These are phyloP conservation scores for Puccinia horiana DNA, from an alignment of 1,284 basidiomycete genomes.

Conservation along the genomic window DNA sequence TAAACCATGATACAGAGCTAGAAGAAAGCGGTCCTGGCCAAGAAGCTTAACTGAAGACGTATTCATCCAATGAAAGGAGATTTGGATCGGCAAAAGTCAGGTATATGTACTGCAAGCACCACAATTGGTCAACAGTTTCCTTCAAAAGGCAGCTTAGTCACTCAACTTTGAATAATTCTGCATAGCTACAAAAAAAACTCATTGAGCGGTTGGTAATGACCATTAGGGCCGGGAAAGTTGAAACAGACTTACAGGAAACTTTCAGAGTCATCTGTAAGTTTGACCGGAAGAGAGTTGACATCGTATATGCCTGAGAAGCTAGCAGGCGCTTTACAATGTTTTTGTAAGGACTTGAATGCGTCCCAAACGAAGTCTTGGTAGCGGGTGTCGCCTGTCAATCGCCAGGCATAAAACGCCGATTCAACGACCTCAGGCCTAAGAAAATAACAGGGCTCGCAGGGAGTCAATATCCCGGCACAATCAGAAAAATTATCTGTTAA, in stretches of 20 bases:
- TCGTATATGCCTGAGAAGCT: slow-evolving; percentile 33
- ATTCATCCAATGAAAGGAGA: slow-evolving; percentile 48
- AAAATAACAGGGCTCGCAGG: background rate
- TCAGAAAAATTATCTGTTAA: background rate
- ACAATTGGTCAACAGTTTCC: background rate
- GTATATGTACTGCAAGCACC: slow-evolving; percentile 34
- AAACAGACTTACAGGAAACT: slow-evolving; percentile 45
- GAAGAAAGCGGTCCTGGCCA: background rate
- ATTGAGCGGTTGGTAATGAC: background rate
- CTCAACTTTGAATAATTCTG: slow-evolving; percentile 48
- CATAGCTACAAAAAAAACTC: slow-evolving; percentile 20
- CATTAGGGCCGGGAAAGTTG: background rate
- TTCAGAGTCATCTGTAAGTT: slow-evolving; percentile 19
- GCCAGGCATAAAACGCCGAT: slow-evolving; percentile 49
- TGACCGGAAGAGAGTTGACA: slow-evolving; percentile 25
- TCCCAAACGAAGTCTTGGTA: slow-evolving; percentile 50
- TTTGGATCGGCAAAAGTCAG: slow-evolving; percentile 44
- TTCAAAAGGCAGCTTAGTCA: background rate
- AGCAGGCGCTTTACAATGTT: slow-evolving; percentile 35
- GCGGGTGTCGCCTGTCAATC: slow-evolving; percentile 43
- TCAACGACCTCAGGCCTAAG: slow-evolving; percentile 48
- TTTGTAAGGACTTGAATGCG: slow-evolving; percentile 36
- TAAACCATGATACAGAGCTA: background rate
- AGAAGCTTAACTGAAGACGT: slow-evolving; percentile 47
- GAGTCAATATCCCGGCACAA: background rate